Evolutionary conservation across 2,329 filamentous ascomycete species (phyloP).

Genomic region (Ophiostoma sp.): DNA sequence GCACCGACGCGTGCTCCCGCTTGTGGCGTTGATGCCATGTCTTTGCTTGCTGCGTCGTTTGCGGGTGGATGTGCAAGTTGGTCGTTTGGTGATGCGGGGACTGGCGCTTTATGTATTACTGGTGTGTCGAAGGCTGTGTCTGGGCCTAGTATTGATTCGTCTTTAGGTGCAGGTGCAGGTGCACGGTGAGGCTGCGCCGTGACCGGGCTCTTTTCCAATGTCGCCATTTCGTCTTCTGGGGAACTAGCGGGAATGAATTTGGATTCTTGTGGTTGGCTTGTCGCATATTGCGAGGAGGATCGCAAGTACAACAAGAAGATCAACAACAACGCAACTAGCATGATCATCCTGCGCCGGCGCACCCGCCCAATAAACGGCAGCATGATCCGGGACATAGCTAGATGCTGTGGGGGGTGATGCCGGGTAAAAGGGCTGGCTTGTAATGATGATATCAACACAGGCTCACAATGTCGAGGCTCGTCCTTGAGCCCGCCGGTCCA

Average conservation of each 20-base stretch:
- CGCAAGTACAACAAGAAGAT: conserved; percentile 19
- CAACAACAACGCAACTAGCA: conserved; percentile 12
- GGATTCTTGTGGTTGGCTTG: not conserved
- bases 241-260: conserved; percentile 16
- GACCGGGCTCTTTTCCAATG: not conserved
- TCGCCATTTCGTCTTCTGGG: conserved; percentile 12
- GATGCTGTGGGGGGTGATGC: not conserved
- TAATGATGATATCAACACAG: no score
- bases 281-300: not conserved
- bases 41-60: not conserved
- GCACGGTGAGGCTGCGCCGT: not conserved
- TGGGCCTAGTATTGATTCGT: not conserved
- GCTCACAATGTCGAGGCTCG: no score
- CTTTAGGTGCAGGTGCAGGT: not conserved
- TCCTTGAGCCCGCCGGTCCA: not conserved
- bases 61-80: not conserved
- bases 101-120: not conserved
- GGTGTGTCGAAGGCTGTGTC: not conserved
- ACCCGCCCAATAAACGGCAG: conserved; percentile 20
- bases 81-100: not conserved
- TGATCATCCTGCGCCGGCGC: conserved; percentile 22
- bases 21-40: not conserved
- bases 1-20: not conserved
- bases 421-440: no score
- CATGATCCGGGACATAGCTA: conserved; percentile 15